A percentile compares a stretch with the other conserved stretches of the same genome.
Evolutionary conservation across 129 eudicot species (phyloP).

Genomic region (Rutidosis leptorrhynchoides): DNA sequence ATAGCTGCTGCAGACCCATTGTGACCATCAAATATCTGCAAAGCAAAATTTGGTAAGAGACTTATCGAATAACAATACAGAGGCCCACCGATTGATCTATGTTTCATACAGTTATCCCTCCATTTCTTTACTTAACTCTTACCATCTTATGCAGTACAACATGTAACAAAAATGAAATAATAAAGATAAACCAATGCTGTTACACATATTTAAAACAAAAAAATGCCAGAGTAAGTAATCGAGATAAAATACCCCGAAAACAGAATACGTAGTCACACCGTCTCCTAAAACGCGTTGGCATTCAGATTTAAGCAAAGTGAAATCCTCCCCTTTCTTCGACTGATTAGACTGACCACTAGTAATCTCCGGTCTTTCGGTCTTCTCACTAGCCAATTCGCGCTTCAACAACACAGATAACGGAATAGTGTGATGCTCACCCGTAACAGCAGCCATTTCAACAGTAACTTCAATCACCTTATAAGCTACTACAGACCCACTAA

Average conservation of each 20-base stretch:
- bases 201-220: no score
- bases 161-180: no score
- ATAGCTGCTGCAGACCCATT: constrained; percentile 96
- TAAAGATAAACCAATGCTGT: no score
- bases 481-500: constrained; percentile 27
- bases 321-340: constrained; percentile 96
- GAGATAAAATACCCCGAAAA: constrained; percentile 61
- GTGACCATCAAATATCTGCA: constrained; percentile 96
- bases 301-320: constrained; percentile 67
- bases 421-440: constrained; percentile 78
- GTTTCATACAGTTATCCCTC: no score
- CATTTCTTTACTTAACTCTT: no score
- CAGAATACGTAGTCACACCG: constrained; percentile 82
- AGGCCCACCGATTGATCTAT: no score
- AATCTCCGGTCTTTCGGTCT: constrained; percentile 71
- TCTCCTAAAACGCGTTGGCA: constrained; percentile 79
- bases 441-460: constrained; percentile 52
- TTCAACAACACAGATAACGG: constrained; percentile 83
- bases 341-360: constrained; percentile 66
- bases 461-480: neutral
- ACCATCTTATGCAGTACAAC: no score
- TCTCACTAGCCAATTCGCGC: constrained; percentile 89
- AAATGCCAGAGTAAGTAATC: constrained; percentile 8
- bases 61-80: neutral
- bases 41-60: constrained; percentile 21